A percentile compares a stretch with the other conserved stretches of the same genome.
Evolutionary conservation across 139 green algal genomes (phyloP).

Genomic region (Chlamydomonas schloesseri): DNA sequence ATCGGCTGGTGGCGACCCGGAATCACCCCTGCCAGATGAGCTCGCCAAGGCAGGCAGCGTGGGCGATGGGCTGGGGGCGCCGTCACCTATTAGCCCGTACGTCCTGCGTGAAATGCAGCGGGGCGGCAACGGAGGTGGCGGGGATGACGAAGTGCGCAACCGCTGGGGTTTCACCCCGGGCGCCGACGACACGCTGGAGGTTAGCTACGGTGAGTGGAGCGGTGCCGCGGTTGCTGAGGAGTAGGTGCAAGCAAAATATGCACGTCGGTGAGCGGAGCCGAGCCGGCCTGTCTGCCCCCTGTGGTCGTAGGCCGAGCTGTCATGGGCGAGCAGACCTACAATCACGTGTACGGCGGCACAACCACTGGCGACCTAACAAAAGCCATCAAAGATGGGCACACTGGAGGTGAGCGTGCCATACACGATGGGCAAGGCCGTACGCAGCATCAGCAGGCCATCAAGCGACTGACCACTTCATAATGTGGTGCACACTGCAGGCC

Average conservation of each 20-base stretch:
- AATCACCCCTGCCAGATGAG: neutral
- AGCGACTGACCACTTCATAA: too few species aligned
- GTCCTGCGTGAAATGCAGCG: conserved; percentile 47
- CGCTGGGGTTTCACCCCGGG: conserved; percentile 89
- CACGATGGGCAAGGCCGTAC: too few species aligned
- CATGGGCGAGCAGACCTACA: conserved; percentile 85
- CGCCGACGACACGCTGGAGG: conserved; percentile 64
- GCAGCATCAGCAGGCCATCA: too few species aligned
- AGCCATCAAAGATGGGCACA: conserved; percentile 34
- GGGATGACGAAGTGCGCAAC: conserved; percentile 47
- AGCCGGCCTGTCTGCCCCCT: neutral
- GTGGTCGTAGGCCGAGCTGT: conserved; percentile 59
- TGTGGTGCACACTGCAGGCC: neutral
- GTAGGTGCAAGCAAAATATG: neutral
- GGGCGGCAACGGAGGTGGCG: neutral
- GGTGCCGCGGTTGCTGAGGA: neutral
- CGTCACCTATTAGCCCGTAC: conserved; percentile 46
- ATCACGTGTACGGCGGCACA: conserved; percentile 70
- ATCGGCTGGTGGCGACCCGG: too few species aligned
- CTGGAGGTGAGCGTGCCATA: conserved; percentile 26
- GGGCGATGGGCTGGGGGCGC: neutral
- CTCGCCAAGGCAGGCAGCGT: too few species aligned
- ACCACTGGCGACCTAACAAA: conserved; percentile 53
- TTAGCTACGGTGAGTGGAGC: conserved; percentile 42
- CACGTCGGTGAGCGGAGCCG: neutral